Base-by-base conservation (phyloP, 306 rosid genomes). In the Psophocarpus tetragonolobus region DNA sequence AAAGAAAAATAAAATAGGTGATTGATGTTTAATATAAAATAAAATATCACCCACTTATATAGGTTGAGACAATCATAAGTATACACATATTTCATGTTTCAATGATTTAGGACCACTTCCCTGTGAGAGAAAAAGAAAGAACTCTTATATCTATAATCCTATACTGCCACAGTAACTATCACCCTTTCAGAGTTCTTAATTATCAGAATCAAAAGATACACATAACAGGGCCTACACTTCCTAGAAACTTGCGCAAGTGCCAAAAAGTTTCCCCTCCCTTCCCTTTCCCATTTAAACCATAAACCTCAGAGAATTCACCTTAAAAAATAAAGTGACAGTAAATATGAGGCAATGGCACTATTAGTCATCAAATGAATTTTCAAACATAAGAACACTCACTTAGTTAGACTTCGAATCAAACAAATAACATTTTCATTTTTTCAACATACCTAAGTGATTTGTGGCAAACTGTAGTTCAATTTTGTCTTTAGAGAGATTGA, bases 391-490 rank as follows among this genome's bases (percentile, higher is more conserved):
- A 61, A 47, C 21, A 26, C 23, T 27, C 23, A 18, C 2, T 36
- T 21, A 2, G 27, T 26, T 66, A 18, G 45, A 60, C 26, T 60
- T 14, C 38, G 60, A 9, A 66, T 44, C 58, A 56, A 35, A 20
- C 14, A 38, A 38, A 57, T 39, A 39, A 38, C 27, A 56, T 54
- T 54, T 72, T 74, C 39, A 38, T 23, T 48, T 54, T 54, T 72
- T 74, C 39, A 5, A 54, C 83, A 6, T 82, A 90, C 99, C 97
- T 47, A 91, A 1, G 81, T 92, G 93, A 81, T 92, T 95, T 23
- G 97, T 95, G 7, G 99, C 99, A 78, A 95, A 95, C 83, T 91
- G 97, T 51, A 88, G 83, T 81, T 95, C 99, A 75, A 88, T 86
- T 26, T 90, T 89, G 87, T 95, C 97, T 51, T 86, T 87, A 23